phyloP scores from a whole-genome alignment of 129 eudicot genomes.

The Cynara cardunculus region DNA sequence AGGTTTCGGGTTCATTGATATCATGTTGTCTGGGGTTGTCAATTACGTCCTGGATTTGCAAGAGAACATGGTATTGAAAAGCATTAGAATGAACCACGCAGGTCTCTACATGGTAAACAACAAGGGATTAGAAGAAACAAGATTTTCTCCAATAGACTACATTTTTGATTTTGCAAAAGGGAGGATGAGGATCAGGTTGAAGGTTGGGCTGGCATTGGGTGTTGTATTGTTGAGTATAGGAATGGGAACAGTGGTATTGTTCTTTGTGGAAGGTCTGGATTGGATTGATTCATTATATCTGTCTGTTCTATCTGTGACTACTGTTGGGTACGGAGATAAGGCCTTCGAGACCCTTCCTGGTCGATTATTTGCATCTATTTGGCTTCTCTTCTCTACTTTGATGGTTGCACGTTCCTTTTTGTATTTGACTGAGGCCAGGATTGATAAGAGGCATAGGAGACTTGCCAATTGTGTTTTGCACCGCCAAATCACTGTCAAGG shows the following conservation, averaged over 20 bases:
- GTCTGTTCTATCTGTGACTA: conserved; percentile 51
- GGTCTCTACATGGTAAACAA: not conserved
- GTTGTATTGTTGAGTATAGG: conserved; percentile 49
- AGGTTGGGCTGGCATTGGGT: conserved; percentile 43
- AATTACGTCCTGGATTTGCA: conserved; percentile 52
- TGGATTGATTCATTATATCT: conserved; percentile 48
- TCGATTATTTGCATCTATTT: conserved; percentile 46
- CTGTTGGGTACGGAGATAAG: conserved; percentile 65
- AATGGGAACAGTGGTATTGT: conserved; percentile 39
- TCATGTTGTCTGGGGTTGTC: conserved; percentile 47
- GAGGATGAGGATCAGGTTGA: conserved; percentile 57
- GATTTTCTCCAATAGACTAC: conserved; percentile 18
- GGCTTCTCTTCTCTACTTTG: conserved; percentile 55
- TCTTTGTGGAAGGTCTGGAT: conserved; percentile 29
- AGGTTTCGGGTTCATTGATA: conserved; percentile 62
- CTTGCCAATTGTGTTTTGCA: conserved; percentile 52
- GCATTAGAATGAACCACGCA: conserved; percentile 6
- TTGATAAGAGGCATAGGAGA: conserved; percentile 51
- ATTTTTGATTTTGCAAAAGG: conserved; percentile 52
- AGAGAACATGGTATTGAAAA: conserved; percentile 38
- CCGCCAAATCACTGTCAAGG: conserved; percentile 43
- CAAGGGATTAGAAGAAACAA: not conserved
- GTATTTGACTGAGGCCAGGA: conserved; percentile 53
- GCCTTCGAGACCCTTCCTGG: conserved; percentile 46
- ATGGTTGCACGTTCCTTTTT: conserved; percentile 55